Evolutionary conservation across 73 alveolate genomes (phyloP), one percentile per base, ranked within the genome.

Genomic region (Paramecium sonneborni): DNA sequence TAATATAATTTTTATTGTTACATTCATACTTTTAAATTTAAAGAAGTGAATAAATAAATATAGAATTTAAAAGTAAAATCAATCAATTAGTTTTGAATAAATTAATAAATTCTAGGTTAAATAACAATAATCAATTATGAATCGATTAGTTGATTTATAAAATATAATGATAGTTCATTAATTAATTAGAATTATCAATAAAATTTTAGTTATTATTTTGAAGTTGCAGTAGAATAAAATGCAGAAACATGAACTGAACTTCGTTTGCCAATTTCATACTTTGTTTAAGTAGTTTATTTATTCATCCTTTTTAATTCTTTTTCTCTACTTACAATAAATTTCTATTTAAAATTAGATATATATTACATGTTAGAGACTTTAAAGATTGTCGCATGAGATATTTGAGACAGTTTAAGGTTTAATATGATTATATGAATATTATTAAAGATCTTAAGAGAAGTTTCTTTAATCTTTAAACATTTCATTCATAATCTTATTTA

Each of bases 381-480:
- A 6, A 62, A 62, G 39, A 62, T 62, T 62, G 10, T 62, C 84
- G 20, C 48, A 30, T 26, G 84, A 62, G 44, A 62, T 62, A n/a
- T 62, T 62, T 62, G 39, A 26, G 39, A 62, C 84, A 62, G 39
- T 62, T 30, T 26, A 62, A 62, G 39, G 84, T 12, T 62, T 62
- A 11, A 62, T 62, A 14, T 62, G 44, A 62, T 62, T 62, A 26
- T 62, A 62, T 62, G 84, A 62, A 62, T 62, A 62, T 62, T 62
- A 12, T 62, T 62, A 62, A 26, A 62, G 84, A 26, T 62, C 84
- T 62, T 62, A 32, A 62, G 48, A 30, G 24, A 62, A 62, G 84
- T 62, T 62, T 62, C 84, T 62, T 32, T 62, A 10, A 11, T 62
- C 84, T 74, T 74, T 74, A 32, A 74, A 74, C 58, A 74, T 74